Evolutionary conservation across 495 filamentous ascomycete genomes (phyloP).

Genomic region (Hypoxylon lienhwacheense): DNA sequence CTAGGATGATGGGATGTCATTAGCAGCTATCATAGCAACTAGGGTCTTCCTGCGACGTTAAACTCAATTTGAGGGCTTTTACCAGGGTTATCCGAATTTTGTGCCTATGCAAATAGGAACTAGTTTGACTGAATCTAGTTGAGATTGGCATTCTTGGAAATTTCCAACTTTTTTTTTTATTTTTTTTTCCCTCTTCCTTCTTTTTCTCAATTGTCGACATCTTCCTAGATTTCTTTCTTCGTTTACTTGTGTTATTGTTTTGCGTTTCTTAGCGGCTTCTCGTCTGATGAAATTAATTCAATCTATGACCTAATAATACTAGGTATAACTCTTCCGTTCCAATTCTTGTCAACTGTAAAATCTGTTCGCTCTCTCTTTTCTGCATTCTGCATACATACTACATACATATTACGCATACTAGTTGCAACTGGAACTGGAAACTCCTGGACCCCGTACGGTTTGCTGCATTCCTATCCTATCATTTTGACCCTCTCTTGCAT

Average conservation of each 20-base stretch:
- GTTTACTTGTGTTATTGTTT: conserved; percentile 39
- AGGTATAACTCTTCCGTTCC: no score
- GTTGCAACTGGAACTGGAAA: conserved; percentile 21
- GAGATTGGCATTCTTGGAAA: conserved; percentile 20
- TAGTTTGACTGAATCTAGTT: conserved; percentile 1
- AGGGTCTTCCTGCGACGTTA: conserved; percentile 22
- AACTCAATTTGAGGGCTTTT: conserved; percentile 31
- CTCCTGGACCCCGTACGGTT: conserved; percentile 17
- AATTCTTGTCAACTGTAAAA: no score
- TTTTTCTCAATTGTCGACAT: conserved; percentile 26
- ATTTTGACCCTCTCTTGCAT: conserved; percentile 20
- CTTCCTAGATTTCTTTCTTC: conserved; percentile 3
- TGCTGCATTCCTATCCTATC: conserved; percentile 35
- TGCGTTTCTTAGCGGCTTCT: conserved; percentile 11
- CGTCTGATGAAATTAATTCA: conserved; percentile 17
- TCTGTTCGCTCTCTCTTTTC: no score
- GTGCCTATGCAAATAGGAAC: no score
- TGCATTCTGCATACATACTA: conserved; percentile 1
- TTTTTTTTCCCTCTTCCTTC: conserved; percentile 32
- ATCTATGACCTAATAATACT: conserved; percentile 30
- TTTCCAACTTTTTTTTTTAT: conserved; percentile 40
- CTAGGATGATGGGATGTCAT: conserved; percentile 16
- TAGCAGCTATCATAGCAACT: conserved; percentile 27
- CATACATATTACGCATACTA: conserved; percentile 11
- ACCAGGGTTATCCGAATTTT: conserved; percentile 10